Percentiles rank a stretch among this genome's conserved stretches.
phyloP scores from a whole-genome alignment of 257 asterid species.

The Asclepias syriaca region DNA sequence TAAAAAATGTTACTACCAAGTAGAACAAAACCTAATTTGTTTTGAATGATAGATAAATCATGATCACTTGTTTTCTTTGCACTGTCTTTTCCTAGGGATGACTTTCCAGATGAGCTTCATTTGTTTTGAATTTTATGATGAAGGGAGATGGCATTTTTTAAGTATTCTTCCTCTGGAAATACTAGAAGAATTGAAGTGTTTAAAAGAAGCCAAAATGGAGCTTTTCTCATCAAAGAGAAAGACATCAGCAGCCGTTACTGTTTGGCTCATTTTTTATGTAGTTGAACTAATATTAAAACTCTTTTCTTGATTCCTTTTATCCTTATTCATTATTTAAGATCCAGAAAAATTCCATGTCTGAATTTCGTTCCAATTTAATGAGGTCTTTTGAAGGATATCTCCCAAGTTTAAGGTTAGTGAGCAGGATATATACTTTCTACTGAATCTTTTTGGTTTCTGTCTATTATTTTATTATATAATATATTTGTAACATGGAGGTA shows the following conservation, averaged over 20 bases:
- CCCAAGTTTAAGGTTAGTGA: neutral
- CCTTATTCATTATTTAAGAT: neutral
- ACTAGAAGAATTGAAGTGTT: neutral
- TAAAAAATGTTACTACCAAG: neutral
- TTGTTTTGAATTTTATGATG: neutral
- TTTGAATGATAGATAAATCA: slow-evolving; percentile 3
- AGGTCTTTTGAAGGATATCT: neutral
- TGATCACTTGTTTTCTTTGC: neutral
- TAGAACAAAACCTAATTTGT: neutral
- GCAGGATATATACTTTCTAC: neutral
- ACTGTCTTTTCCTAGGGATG: neutral
- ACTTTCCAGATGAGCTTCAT: slow-evolving; percentile 4
- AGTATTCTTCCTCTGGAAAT: neutral
- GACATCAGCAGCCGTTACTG: neutral
- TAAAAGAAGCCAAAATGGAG: neutral
- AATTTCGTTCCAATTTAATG: neutral
- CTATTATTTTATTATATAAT: neutral
- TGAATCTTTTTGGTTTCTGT: neutral
- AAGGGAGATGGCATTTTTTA: neutral
- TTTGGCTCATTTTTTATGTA: neutral
- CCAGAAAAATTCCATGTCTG: neutral
- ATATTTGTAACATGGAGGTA: neutral
- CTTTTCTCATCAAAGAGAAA: neutral
- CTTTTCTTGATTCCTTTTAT: neutral
- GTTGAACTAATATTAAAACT: neutral